Evolutionary conservation across 257 asterid species (phyloP).

Genomic region (Solanum tarapatanum): DNA sequence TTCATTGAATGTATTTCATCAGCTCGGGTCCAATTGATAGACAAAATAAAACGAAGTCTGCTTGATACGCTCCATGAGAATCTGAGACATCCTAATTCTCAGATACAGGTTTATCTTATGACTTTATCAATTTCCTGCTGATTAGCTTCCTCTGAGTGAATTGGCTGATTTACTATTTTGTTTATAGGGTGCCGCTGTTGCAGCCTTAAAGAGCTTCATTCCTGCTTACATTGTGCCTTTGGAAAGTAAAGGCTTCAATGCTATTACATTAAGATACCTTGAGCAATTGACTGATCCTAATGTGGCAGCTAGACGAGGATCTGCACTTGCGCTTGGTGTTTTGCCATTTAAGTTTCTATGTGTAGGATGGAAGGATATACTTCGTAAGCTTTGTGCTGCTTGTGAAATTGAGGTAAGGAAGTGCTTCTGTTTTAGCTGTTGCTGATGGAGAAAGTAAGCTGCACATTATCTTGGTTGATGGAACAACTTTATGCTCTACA

Average conservation of each 20-base stretch:
- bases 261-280: constrained; percentile 51
- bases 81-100: constrained; percentile 84
- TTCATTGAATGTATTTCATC: constrained; percentile 72
- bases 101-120: constrained; percentile 61
- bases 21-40: constrained; percentile 49
- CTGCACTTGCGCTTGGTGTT: constrained; percentile 78
- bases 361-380: constrained; percentile 54
- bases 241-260: constrained; percentile 39
- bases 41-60: constrained; percentile 53
- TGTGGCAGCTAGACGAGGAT: constrained; percentile 92
- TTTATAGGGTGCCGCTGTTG: constrained; percentile 62
- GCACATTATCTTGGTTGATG: background rate
- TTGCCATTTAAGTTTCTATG: constrained; percentile 65
- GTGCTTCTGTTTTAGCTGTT: constrained; percentile 4
- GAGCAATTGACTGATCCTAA: constrained; percentile 75
- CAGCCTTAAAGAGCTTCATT: constrained; percentile 60
- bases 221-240: constrained; percentile 37
- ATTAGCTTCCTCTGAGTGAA: background rate
- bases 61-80: constrained; percentile 83
- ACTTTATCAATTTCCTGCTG: background rate
- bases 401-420: constrained; percentile 68
- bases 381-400: constrained; percentile 57
- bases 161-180: constrained; percentile 6
- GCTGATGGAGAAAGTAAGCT: background rate
- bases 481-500: constrained; percentile 22